phyloP scores from a whole-genome alignment of 352 stramenopile genomes.

The Phytophthora uliginosa region DNA sequence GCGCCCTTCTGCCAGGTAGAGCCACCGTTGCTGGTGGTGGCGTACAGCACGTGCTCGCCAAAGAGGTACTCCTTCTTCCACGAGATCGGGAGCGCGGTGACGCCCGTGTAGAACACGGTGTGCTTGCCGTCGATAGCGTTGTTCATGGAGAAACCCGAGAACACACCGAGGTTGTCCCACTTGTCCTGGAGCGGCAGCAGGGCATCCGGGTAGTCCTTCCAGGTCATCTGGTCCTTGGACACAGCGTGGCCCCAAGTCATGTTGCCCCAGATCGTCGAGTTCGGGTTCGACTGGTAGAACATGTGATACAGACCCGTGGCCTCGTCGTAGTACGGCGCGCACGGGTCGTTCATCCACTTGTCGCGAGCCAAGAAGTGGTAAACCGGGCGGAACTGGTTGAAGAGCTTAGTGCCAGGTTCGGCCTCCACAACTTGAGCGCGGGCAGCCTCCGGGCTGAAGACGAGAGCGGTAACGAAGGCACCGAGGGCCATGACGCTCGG shows the following conservation, averaged over 20 bases:
- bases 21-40: conserved; percentile 57
- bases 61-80: conserved; percentile 55
- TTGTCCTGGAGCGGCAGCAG: conserved; percentile 55
- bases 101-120: conserved; percentile 65
- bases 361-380: conserved; percentile 71
- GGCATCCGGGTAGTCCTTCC: conserved; percentile 65
- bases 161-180: conserved; percentile 71
- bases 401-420: conserved; percentile 30
- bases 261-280: conserved; percentile 60
- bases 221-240: conserved; percentile 69
- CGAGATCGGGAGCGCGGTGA: conserved; percentile 51
- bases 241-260: conserved; percentile 77
- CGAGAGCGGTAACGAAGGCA: conserved; percentile 18
- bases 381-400: conserved; percentile 64
- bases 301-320: conserved; percentile 72
- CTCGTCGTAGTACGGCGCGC: conserved; percentile 55
- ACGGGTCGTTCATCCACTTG: conserved; percentile 61
- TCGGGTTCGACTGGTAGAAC: conserved; percentile 75
- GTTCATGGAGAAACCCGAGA: conserved; percentile 63
- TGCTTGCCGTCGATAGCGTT: conserved; percentile 62
- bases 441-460: conserved; percentile 20
- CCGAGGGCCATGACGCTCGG: conserved; percentile 26
- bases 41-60: conserved; percentile 67
- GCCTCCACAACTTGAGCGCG: conserved; percentile 18
- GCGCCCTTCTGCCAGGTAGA: conserved; percentile 65